Base-by-base conservation (phyloP, 495 filamentous ascomycete species). In the Tuber brumale region DNA sequence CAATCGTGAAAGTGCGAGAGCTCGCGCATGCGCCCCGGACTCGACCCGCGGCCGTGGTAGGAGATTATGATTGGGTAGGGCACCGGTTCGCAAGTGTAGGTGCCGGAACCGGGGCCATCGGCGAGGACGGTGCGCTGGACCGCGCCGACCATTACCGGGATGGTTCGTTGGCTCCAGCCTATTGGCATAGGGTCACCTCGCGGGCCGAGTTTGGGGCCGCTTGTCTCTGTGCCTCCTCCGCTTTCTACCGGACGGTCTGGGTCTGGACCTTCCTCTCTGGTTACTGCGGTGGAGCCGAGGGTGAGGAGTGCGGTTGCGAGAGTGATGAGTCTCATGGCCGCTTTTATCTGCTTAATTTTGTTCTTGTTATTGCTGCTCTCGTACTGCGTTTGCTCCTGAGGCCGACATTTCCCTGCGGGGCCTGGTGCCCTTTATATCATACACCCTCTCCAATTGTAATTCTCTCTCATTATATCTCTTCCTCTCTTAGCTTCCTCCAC, bases 41-140 rank as follows among this genome's bases (percentile, higher is more conserved):
- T 41, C 12, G 70, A 14, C 10, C 70, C 70, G 5, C 70, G 70
- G n/a, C 70, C 70, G 16, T 71, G 70, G 70, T 41, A 71, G n/a
- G 70, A 41, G 39, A 71, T n/a, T 41, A 71, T 71, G 37, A 71
- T 71, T 14, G 70, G 31, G 31, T 71, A 71, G 23, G 70, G 43
- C 12, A n/a, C 70, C 21, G 43, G 70, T 21, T 37, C 57, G 57
- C 57, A 61, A 16, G 10, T 31, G 27, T 61, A 61, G 27, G 57
- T 61, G 57, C n/a, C 57, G 57, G 57, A 61, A 16, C 57, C 57
- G 27, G 57, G 57, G 27, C 57, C 57, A 16, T 61, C 57, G 12
- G 57, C 57, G 10, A 61, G 57, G 57, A 6, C 57, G 3, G n/a
- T 61, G 27, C 57, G 57, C 57, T 61, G 12, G 27, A 35, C 57